These are phyloP conservation scores for Yarrowia sp. DNA, from an alignment of 805 yeast genomes.

Conservation along the genomic window DNA sequence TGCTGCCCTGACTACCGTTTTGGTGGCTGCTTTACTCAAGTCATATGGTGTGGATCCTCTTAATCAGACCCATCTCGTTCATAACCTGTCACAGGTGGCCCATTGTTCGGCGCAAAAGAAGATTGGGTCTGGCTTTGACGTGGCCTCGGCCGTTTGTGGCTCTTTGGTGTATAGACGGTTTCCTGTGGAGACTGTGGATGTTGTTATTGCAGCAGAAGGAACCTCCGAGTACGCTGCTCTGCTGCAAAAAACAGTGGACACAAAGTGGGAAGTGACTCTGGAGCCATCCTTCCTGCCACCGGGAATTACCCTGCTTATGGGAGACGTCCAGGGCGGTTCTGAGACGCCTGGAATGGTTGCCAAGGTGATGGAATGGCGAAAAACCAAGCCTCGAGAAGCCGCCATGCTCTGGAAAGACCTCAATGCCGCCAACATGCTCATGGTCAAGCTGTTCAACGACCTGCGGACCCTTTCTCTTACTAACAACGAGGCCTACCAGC, in stretches of 20 bases:
- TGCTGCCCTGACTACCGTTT: conserved; percentile 84
- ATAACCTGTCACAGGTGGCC: conserved; percentile 81
- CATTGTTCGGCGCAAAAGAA: conserved; percentile 94
- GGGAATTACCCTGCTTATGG: conserved; percentile 73
- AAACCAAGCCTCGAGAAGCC: conserved; percentile 50
- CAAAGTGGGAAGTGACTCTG: conserved; percentile 58
- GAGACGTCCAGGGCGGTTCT: conserved; percentile 89
- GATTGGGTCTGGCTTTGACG: conserved; percentile 96
- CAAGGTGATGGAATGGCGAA: conserved; percentile 69
- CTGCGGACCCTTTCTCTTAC: conserved; percentile 40
- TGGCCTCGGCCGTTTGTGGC: conserved; percentile 92
- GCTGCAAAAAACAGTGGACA: conserved; percentile 33
- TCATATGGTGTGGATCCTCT: not conserved
- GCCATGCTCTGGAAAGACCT: conserved; percentile 51
- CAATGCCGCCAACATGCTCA: conserved; percentile 53
- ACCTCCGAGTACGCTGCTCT: conserved; percentile 35
- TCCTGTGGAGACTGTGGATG: conserved; percentile 49
- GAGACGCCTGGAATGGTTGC: conserved; percentile 90
- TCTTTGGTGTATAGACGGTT: conserved; percentile 80
- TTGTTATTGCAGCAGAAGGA: conserved; percentile 35
- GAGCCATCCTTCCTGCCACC: conserved; percentile 62
- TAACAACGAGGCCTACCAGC: conserved; percentile 41
- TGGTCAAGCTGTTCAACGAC: conserved; percentile 49
- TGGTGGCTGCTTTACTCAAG: conserved; percentile 61
- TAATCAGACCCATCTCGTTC: conserved; percentile 44